These are phyloP conservation scores for Myxozyma sirexii DNA, from an alignment of 805 yeast species.

Conservation along the genomic window DNA sequence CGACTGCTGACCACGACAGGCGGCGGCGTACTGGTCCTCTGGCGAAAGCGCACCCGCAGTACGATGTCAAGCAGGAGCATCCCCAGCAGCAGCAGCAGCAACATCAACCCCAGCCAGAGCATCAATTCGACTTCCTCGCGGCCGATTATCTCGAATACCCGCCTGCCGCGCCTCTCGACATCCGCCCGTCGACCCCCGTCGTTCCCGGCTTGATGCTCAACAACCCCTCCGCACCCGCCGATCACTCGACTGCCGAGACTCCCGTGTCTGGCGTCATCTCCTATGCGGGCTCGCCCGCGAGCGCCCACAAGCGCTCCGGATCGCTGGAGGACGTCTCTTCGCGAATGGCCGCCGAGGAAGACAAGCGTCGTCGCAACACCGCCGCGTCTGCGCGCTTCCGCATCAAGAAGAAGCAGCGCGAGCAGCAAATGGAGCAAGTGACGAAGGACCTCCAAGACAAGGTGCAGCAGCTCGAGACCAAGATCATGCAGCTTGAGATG, in stretches of 20 bases:
- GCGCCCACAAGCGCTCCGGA: conserved; percentile 35
- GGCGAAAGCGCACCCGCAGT: not conserved
- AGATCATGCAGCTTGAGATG: conserved; percentile 85
- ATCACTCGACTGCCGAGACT: not conserved
- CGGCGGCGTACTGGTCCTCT: conserved; percentile 3
- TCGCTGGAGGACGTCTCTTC: conserved; percentile 24
- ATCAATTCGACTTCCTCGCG: conserved; percentile 22
- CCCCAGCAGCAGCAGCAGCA: conserved; percentile 12
- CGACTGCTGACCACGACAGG: not conserved
- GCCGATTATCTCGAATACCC: conserved; percentile 22
- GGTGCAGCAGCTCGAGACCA: conserved; percentile 66
- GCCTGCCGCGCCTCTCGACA: not conserved
- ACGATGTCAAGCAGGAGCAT: not conserved
- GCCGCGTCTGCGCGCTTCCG: conserved; percentile 95
- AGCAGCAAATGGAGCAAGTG: conserved; percentile 83
- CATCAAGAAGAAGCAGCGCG: conserved; percentile 86
- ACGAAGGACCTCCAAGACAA: conserved; percentile 72
- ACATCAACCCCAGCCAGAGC: not conserved
- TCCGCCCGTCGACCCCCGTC: conserved; percentile 7
- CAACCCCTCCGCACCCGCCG: conserved; percentile 2
- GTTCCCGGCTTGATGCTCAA: conserved; percentile 10
- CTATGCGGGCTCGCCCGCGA: conserved; percentile 4
- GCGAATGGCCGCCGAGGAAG: conserved; percentile 51
- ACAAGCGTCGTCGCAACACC: conserved; percentile 83
- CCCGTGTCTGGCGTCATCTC: not conserved